Conservation (phyloP, 257 asterid genomes). For the Gentiana straminea region DNA sequence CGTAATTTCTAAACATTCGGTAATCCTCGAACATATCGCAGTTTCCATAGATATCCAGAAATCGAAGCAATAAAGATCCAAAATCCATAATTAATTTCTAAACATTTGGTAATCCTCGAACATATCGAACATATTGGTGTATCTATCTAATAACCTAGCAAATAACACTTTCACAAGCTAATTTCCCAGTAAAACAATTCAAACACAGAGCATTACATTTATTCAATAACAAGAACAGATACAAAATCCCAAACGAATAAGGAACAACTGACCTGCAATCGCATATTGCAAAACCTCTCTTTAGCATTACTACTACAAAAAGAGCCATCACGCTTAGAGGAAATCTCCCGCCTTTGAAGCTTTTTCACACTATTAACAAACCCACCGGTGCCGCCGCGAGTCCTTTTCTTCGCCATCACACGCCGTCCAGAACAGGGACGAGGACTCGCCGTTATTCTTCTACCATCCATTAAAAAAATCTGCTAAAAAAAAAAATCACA, state of each 20-base stretch:
- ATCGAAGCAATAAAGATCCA: too few species aligned
- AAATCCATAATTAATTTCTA: too few species aligned
- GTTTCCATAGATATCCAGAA: too few species aligned
- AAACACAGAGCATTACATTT: too few species aligned
- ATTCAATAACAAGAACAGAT: not conserved
- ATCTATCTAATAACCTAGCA: too few species aligned
- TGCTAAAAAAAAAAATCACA: not conserved
- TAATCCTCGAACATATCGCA: too few species aligned
- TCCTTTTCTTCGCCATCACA: conserved; percentile 90
- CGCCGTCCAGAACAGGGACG: conserved; percentile 87
- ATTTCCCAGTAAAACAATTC: too few species aligned
- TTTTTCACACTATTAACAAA: conserved; percentile 88
- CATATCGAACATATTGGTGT: too few species aligned
- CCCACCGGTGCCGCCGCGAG: conserved; percentile 69
- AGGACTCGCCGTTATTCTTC: conserved; percentile 90
- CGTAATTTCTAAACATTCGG: too few species aligned
- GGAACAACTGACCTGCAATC: conserved; percentile 48
- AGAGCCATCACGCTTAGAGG: conserved; percentile 76
- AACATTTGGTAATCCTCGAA: too few species aligned
- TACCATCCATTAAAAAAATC: conserved; percentile 56
- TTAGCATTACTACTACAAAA: conserved; percentile 92
- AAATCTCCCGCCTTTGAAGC: conserved; percentile 94
- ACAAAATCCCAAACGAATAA: not conserved
- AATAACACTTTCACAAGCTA: too few species aligned
- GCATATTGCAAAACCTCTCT: conserved; percentile 86